Evolutionary conservation across 2,329 filamentous ascomycete species (phyloP).

Genomic region (Fusarium ramigenum): DNA sequence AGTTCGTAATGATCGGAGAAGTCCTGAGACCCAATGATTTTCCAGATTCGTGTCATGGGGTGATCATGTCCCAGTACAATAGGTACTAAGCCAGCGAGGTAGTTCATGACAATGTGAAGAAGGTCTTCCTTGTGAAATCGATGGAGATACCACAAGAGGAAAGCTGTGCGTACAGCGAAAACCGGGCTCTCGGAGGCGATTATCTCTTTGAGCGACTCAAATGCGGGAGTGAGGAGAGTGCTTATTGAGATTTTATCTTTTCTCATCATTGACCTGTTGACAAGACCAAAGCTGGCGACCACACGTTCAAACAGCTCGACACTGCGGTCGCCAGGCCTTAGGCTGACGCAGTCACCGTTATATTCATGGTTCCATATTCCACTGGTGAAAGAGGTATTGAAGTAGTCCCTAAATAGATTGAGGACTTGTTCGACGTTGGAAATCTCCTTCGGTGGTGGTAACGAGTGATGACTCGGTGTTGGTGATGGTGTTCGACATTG

Average conservation of each 20-base stretch:
- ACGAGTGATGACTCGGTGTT: slow-evolving; percentile 25
- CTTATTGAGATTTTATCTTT: slow-evolving; percentile 47
- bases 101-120: slow-evolving; percentile 45
- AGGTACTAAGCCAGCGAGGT: slow-evolving; percentile 44
- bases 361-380: slow-evolving; percentile 46
- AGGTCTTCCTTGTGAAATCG: slow-evolving; percentile 47
- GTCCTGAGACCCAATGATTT: slow-evolving; percentile 42
- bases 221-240: slow-evolving; percentile 46
- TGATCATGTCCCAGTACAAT: slow-evolving; percentile 45
- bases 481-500: slow-evolving; percentile 46
- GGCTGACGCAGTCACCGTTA: slow-evolving; percentile 43
- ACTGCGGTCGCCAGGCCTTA: slow-evolving; percentile 41
- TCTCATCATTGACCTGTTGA: slow-evolving; percentile 47
- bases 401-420: slow-evolving; percentile 43
- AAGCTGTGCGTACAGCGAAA: slow-evolving; percentile 47
- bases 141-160: slow-evolving; percentile 49
- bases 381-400: slow-evolving; percentile 43
- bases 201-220: slow-evolving; percentile 49
- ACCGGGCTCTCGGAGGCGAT: slow-evolving; percentile 47
- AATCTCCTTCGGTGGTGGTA: slow-evolving; percentile 37
- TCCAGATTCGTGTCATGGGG: slow-evolving; percentile 47
- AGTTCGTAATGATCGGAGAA: slow-evolving; percentile 49
- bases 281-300: slow-evolving; percentile 47
- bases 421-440: slow-evolving; percentile 43
- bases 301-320: slow-evolving; percentile 50